Evolutionary conservation across 2,329 filamentous ascomycete species (phyloP), one percentile per base, ranked within the genome.

Genomic region (Dactylellina parvicollis): DNA sequence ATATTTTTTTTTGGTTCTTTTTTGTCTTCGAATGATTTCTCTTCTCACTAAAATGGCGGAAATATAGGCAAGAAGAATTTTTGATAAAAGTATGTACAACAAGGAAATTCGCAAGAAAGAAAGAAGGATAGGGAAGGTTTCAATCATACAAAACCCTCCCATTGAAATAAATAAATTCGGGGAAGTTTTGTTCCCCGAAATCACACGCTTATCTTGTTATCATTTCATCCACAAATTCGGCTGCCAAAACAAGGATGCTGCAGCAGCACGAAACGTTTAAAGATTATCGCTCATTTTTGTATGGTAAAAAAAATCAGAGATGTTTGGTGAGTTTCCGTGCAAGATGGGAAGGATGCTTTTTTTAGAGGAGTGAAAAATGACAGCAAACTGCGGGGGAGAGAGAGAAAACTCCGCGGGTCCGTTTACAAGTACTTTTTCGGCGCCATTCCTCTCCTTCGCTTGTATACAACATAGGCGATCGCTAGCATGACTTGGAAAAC

Each of bases 401-500:
- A 22, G 9, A 30, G 12, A 20, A 44, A 30, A 16, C 18, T 12
- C 5, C 16, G 28, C 24, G n/a, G 24, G 22, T 47, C 34, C 24
- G 10, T 49, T 74, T 54, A 96, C 79, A 96, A 82, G 81, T 92
- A 97, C 83, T 97, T 97, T 85, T 96, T 96, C n/a, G 92, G 92
- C 80, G 88, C 87, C 75, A 85, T 88, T 38, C 86, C 85, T 81
- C 89, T 87, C 79, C 90, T 88, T 77, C 88, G 86, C 86, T 96
- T 96, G 82, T 96, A 96, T 70, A 89, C 79, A 36, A 92, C 80
- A 79, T 93, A 96, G 0, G 84, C 86, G 1, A 81, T 87, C 0
- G 87, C 87, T 30, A 96, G 83, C 76, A 92, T 79, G 52, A 91
- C 79, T 82, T 97, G 92, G 75, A 91, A 87, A 16, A 86, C 88